phyloP scores from a whole-genome alignment of 805 yeast species.

The Saturnispora dispora region DNA sequence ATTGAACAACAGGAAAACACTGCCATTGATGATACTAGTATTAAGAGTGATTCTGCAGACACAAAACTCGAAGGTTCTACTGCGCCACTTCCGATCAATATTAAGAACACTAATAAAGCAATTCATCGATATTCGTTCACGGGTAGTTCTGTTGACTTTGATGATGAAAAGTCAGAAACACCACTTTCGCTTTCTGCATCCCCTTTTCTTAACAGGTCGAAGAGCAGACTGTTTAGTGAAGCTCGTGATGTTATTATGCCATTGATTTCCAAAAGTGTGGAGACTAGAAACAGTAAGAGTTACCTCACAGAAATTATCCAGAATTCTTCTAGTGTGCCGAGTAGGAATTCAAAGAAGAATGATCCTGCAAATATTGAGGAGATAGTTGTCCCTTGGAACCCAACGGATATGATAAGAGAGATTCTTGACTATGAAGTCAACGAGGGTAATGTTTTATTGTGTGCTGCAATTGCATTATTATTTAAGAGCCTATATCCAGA shows the following conservation, averaged over 20 bases:
- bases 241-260: conserved; percentile 11
- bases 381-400: conserved; percentile 46
- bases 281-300: conserved; percentile 17
- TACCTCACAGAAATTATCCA: conserved; percentile 23
- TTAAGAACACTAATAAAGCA: conserved; percentile 3
- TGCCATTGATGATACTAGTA: not conserved
- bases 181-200: conserved; percentile 16
- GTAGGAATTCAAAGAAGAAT: conserved; percentile 3
- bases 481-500: conserved; percentile 36
- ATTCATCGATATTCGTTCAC: conserved; percentile 25
- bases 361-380: not conserved
- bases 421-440: conserved; percentile 45
- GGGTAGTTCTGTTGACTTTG: conserved; percentile 25
- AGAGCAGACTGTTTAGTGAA: conserved; percentile 6
- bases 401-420: conserved; percentile 39
- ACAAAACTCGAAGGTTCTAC: not conserved
- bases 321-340: conserved; percentile 2
- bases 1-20: not conserved
- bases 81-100: conserved; percentile 15
- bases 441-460: conserved; percentile 58
- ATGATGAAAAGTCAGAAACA: conserved; percentile 26
- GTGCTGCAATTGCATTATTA: conserved; percentile 47
- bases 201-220: conserved; percentile 10
- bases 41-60: not conserved
- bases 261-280: conserved; percentile 9